Evolutionary conservation across 208 protist genomes (phyloP).

Genomic region (Acanthamoeba royreba): DNA sequence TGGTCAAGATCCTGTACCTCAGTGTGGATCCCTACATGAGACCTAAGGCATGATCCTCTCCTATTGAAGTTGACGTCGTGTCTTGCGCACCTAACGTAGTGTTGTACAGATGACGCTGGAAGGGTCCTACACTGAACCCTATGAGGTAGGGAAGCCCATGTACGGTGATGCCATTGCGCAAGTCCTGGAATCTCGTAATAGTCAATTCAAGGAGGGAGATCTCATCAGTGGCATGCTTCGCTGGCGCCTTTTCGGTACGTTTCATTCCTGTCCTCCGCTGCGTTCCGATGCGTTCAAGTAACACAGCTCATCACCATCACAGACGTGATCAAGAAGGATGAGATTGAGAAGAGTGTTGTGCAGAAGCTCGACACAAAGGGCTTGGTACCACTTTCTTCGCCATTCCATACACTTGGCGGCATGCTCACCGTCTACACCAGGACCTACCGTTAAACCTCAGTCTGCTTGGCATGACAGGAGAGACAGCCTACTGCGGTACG

Average conservation of each 20-base stretch:
- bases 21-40: conserved; percentile 38
- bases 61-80: not conserved
- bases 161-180: not conserved
- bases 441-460: not conserved
- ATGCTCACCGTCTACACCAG: not conserved
- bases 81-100: too few relatives aligned
- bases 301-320: not conserved
- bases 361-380: conserved; percentile 23
- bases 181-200: not conserved
- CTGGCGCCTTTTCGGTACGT: not conserved
- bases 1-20: not conserved
- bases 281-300: not conserved
- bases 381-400: not conserved
- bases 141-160: not conserved
- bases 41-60: not conserved
- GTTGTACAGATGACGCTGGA: not conserved
- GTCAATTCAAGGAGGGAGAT: not conserved
- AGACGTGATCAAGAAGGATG: not conserved
- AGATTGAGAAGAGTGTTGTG: not conserved
- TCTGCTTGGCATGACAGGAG: conserved; percentile 22
- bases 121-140: not conserved
- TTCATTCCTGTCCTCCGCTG: not conserved
- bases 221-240: not conserved
- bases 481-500: not conserved
- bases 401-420: not conserved